A percentile compares a stretch with the other conserved stretches of the same genome.
Evolutionary conservation across 257 asterid genomes (phyloP).

Genomic region (Ballota nigra): DNA sequence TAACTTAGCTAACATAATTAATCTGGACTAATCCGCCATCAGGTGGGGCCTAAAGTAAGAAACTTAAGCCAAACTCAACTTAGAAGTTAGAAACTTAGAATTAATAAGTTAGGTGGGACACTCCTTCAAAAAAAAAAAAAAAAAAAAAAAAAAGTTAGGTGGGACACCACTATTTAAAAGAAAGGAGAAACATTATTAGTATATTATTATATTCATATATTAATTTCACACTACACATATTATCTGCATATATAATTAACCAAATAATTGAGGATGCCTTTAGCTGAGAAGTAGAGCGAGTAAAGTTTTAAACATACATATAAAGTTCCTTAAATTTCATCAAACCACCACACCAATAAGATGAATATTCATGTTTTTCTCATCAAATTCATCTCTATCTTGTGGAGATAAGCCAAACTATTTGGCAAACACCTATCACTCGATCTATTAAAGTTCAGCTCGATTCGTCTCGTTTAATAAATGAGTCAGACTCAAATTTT

Average conservation of each 20-base stretch:
- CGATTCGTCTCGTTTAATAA: too few species aligned
- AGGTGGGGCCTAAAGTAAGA: background rate
- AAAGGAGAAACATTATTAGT: background rate
- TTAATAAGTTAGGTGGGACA: background rate
- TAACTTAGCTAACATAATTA: too few species aligned
- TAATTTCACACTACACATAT: background rate
- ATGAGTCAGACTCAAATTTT: too few species aligned
- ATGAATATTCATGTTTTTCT: too few species aligned
- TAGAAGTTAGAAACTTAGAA: background rate
- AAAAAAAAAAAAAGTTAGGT: background rate
- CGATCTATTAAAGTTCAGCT: too few species aligned
- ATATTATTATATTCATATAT: too few species aligned
- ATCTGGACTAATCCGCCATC: background rate
- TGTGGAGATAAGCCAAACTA: too few species aligned
- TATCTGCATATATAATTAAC: background rate
- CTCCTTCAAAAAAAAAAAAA: background rate
- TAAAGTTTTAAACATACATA: too few species aligned
- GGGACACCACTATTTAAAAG: background rate
- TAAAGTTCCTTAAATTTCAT: background rate
- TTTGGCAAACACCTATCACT: too few species aligned
- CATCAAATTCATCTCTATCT: background rate
- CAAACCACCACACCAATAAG: background rate
- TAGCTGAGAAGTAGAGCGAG: background rate
- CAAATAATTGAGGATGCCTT: background rate
- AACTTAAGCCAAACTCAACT: background rate